Conservation (phyloP, 192 early-diverging fungal genomes). For the Hyaloraphidium curvatum region DNA sequence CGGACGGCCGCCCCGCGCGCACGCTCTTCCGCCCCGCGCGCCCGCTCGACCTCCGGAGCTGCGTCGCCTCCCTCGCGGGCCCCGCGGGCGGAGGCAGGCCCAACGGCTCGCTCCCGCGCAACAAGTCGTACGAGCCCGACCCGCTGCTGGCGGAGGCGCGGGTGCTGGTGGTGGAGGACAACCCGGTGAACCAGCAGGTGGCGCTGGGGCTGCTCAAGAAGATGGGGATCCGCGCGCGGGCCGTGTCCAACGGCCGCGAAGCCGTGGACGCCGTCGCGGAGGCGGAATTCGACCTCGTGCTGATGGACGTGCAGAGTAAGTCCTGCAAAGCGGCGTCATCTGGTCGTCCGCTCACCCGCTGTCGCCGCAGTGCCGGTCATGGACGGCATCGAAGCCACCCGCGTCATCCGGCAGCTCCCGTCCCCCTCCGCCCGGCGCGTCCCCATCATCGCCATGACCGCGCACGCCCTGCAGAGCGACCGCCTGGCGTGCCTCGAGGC, state of each 20-base stretch:
- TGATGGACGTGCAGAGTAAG: not conserved
- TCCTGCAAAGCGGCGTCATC: no score
- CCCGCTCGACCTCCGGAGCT: not conserved
- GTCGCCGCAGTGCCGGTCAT: no score
- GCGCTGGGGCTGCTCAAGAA: not conserved
- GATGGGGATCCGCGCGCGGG: not conserved
- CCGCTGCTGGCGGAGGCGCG: no score
- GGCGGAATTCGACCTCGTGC: not conserved
- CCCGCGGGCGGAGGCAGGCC: not conserved
- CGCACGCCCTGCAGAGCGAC: conserved; percentile 12
- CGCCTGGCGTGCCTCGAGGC: conserved; percentile 8
- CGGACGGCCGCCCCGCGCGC: not conserved
- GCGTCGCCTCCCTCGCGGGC: not conserved
- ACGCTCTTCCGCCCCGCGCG: not conserved
- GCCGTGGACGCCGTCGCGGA: not conserved
- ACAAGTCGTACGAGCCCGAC: no score
- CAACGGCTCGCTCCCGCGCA: not conserved
- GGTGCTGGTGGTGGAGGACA: not conserved
- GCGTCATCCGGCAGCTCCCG: conserved; percentile 6
- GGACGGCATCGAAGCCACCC: conserved; percentile 12
- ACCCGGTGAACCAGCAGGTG: not conserved
- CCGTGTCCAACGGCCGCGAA: not conserved
- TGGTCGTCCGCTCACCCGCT: no score
- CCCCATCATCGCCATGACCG: conserved; percentile 11
- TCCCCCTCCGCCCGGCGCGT: not conserved